phyloP scores from a whole-genome alignment of 2,329 filamentous ascomycete species.

The Colletotrichum musae region DNA sequence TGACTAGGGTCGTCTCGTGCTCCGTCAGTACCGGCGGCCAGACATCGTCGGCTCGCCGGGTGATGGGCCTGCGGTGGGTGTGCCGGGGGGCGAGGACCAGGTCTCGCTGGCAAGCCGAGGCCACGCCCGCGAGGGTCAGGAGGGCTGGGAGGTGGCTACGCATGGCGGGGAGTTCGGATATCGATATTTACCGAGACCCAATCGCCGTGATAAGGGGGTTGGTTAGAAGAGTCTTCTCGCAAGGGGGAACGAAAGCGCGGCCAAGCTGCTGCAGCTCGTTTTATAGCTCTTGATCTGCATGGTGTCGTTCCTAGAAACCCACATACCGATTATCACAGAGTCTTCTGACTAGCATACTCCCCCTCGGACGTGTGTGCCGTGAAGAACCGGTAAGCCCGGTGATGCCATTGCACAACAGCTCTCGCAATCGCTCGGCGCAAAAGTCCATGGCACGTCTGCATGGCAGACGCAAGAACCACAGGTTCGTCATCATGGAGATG shows the following conservation, averaged over 20 bases:
- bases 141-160: slow-evolving; percentile 23
- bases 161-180: slow-evolving; percentile 3
- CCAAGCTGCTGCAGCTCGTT: not conserved
- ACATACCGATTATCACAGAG: not conserved
- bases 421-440: not conserved
- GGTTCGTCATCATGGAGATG: slow-evolving; percentile 15
- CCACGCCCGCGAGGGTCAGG: slow-evolving; percentile 45
- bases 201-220: not conserved
- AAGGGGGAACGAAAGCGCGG: not conserved
- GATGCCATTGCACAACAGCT: slow-evolving; percentile 18
- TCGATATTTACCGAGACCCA: not conserved
- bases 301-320: not conserved
- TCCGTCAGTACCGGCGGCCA: slow-evolving; percentile 54
- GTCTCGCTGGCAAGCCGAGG: slow-evolving; percentile 50
- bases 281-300: slow-evolving; percentile 26
- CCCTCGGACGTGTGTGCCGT: not conserved
- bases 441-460: not conserved
- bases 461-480: not conserved
- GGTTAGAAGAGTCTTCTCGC: not conserved
- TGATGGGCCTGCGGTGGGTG: slow-evolving; percentile 51
- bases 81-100: slow-evolving; percentile 46
- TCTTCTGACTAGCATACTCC: not conserved
- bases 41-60: slow-evolving; percentile 49
- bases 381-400: not conserved
- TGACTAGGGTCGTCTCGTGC: slow-evolving; percentile 52